Base-by-base conservation (phyloP, 1,139 yeast genomes). In the Candida buenavistaensis region DNA sequence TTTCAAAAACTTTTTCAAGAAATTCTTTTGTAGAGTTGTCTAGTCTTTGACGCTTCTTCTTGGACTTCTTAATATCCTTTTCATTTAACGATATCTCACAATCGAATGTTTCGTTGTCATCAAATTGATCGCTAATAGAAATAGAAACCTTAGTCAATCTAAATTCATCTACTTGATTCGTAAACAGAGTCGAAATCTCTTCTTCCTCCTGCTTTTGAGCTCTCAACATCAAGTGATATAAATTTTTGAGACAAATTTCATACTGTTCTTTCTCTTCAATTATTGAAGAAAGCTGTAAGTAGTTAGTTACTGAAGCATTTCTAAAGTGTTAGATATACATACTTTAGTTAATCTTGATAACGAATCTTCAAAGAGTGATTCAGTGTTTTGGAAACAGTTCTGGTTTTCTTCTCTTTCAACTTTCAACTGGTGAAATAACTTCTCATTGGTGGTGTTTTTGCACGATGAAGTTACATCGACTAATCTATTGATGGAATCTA, bases 1-100 rank as follows among this genome's bases (percentile, higher is more conserved):
- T 33, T n/a, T 28, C 30, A 29, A 46, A 52, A 6, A 44, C 40
- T 14, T 35, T 29, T 13, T 50, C 50, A 14, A 51, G 41, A 14
- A 48, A 39, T 4, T 33, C 27, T 12, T 30, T 38, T 9, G 30
- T 23, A 8, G 33, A 21, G 12, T 26, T 37, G 19, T 28, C 28
- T 13, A 30, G 32, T 25, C 37, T 31, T 35, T 35, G 28, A 3
- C 37, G 30, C 12, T 39, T 32, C 27, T 27, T 36, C 25, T 33
- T 38, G 2, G 20, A 12, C 27, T 30, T 30, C 9, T 23, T 20
- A 15, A 13, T 12, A 8, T 28, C 30, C 2, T 19, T 20, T 2
- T 20, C 24, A n/a, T 15, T 25, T 14, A 19, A 13, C 9, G 6
- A n/a, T 8, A 13, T 17, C 16, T 11, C 34, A 21, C 26, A 28